Percentiles rank a stretch among this genome's conserved stretches.
Evolutionary conservation across 1,284 basidiomycete genomes (phyloP).

Genomic region (Butyriboletus appendiculatus): DNA sequence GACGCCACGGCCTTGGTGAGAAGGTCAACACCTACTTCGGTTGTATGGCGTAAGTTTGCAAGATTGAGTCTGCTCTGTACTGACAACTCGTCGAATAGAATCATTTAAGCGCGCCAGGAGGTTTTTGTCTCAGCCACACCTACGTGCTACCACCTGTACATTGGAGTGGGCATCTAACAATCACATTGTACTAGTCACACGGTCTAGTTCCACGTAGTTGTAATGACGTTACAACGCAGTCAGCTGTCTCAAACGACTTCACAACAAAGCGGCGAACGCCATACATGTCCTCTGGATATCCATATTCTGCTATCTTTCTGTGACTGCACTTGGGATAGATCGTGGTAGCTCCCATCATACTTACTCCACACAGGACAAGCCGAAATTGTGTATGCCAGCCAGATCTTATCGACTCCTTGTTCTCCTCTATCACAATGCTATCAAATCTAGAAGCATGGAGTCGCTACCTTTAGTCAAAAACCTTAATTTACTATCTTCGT

Average conservation of each 20-base stretch:
- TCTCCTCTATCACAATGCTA: constrained; percentile 16
- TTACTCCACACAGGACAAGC: neutral
- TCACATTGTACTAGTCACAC: neutral
- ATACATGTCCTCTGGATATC: neutral
- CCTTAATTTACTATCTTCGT: constrained; percentile 30
- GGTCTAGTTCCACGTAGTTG: neutral
- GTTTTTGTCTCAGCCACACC: neutral
- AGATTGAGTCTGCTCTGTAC: neutral
- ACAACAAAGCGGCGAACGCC: constrained; percentile 2
- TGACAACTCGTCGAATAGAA: neutral
- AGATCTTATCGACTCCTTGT: constrained; percentile 27
- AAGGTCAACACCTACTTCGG: neutral
- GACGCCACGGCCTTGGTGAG: neutral
- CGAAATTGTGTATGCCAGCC: constrained; percentile 7
- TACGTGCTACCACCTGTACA: neutral
- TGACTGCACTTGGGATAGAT: neutral
- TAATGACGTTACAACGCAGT: neutral
- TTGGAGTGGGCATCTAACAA: neutral
- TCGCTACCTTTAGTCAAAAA: constrained; percentile 32
- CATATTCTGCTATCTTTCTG: neutral
- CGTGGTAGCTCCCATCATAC: neutral
- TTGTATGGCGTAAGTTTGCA: neutral
- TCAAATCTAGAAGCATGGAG: constrained; percentile 29
- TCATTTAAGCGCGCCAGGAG: neutral
- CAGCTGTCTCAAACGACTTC: neutral